Conservation (phyloP, 345 rosid genomes). For the Hibiscus tridactylites region DNA sequence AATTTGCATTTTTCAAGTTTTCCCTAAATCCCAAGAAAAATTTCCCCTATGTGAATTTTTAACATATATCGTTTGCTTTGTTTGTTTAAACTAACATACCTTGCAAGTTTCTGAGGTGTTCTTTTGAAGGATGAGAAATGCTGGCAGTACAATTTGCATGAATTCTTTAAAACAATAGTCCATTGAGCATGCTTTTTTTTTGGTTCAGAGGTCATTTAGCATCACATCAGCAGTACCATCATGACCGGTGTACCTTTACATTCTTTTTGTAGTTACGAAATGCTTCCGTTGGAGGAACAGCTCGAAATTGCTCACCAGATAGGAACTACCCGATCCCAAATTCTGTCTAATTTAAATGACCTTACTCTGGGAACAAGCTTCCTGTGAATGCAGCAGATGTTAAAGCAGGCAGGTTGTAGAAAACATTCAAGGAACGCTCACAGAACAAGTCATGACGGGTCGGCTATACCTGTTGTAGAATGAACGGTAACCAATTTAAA, state of each 20-base stretch:
- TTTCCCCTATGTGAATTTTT: not conserved
- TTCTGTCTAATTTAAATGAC: constrained; percentile 68
- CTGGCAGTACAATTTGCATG: not conserved
- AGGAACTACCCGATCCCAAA: constrained; percentile 78
- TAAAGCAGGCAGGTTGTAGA: not conserved
- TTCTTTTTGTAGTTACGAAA: constrained; percentile 64
- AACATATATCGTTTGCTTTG: not conserved
- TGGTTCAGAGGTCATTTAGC: not conserved
- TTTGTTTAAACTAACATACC: not conserved
- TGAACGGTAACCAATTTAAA: not conserved
- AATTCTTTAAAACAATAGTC: not conserved
- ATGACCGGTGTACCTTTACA: not conserved
- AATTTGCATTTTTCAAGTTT: constrained; percentile 1
- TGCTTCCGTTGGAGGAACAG: constrained; percentile 86
- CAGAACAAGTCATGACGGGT: not conserved
- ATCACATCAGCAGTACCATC: not conserved
- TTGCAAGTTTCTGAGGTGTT: not conserved
- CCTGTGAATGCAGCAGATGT: constrained; percentile 39
- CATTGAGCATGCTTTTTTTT: not conserved
- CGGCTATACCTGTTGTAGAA: not conserved
- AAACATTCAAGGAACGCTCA: not conserved
- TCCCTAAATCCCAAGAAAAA: not conserved
- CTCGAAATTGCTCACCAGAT: constrained; percentile 77
- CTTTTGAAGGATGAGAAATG: not conserved
- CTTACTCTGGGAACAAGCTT: constrained; percentile 82